Evolutionary conservation across 2,329 filamentous ascomycete genomes (phyloP).

Genomic region (Chrysoporthe cubensis): DNA sequence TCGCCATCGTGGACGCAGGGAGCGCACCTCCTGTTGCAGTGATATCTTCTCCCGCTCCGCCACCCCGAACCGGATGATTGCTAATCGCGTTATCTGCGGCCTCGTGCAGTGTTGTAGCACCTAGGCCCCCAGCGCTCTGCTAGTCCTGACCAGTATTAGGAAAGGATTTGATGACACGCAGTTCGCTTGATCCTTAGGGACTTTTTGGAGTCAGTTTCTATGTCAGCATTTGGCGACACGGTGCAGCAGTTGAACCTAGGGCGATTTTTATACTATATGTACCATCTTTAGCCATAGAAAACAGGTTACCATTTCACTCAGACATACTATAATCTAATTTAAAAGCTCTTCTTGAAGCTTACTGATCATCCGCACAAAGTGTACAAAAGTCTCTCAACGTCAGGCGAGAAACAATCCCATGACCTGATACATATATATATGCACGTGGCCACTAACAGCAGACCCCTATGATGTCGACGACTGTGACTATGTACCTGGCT

Average conservation of each 20-base stretch:
- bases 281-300: neutral
- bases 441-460: neutral
- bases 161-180: neutral
- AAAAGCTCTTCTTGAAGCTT: neutral
- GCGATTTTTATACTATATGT: neutral
- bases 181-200: neutral
- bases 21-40: neutral
- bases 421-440: neutral
- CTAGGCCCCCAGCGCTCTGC: neutral
- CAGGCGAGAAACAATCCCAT: neutral
- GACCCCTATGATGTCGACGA: neutral
- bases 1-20: neutral
- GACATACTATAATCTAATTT: neutral
- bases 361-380: too few species aligned
- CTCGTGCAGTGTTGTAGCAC: neutral
- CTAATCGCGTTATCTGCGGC: neutral
- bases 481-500: neutral
- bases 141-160: neutral
- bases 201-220: neutral
- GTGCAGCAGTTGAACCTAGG: neutral
- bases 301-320: neutral
- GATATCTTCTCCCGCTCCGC: neutral
- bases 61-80: neutral
- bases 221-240: neutral
- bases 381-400: too few species aligned